These are phyloP conservation scores for Arxiozyma telluris DNA, from an alignment of 1,139 yeast genomes.

Conservation along the genomic window DNA sequence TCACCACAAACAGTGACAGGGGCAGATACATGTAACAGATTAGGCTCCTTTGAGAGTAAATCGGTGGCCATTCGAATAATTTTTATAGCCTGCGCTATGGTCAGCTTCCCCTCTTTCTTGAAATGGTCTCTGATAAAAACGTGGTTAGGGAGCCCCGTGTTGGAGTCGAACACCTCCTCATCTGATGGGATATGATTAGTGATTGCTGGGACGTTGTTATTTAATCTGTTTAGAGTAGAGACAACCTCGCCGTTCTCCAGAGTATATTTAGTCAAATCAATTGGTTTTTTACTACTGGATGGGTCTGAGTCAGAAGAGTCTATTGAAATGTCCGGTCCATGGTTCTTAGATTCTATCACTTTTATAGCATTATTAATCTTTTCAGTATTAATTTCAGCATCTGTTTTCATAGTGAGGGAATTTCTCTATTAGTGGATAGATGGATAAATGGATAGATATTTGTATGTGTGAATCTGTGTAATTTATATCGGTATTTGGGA, in stretches of 20 bases:
- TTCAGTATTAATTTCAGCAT: slow-evolving; percentile 36
- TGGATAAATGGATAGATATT: neutral
- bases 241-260: slow-evolving; percentile 62
- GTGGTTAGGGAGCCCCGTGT: slow-evolving; percentile 61
- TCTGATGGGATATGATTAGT: slow-evolving; percentile 59
- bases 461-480: neutral
- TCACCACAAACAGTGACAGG: slow-evolving; percentile 97
- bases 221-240: slow-evolving; percentile 63
- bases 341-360: slow-evolving; percentile 52
- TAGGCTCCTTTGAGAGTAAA: slow-evolving; percentile 65
- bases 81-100: slow-evolving; percentile 59
- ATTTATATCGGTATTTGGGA: too few relatives aligned
- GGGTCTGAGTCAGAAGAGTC: slow-evolving; percentile 7
- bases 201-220: slow-evolving; percentile 58
- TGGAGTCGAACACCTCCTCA: slow-evolving; percentile 50
- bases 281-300: slow-evolving; percentile 9
- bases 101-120: slow-evolving; percentile 69
- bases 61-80: slow-evolving; percentile 64
- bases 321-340: slow-evolving; percentile 1
- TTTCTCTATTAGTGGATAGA: neutral
- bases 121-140: slow-evolving; percentile 68
- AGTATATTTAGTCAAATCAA: slow-evolving; percentile 47
- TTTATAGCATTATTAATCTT: slow-evolving; percentile 70
- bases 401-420: slow-evolving; percentile 6
- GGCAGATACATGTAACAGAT: slow-evolving; percentile 71